phyloP scores from a whole-genome alignment of 768 basidiomycete species.

The Lyophyllum shimeji region DNA sequence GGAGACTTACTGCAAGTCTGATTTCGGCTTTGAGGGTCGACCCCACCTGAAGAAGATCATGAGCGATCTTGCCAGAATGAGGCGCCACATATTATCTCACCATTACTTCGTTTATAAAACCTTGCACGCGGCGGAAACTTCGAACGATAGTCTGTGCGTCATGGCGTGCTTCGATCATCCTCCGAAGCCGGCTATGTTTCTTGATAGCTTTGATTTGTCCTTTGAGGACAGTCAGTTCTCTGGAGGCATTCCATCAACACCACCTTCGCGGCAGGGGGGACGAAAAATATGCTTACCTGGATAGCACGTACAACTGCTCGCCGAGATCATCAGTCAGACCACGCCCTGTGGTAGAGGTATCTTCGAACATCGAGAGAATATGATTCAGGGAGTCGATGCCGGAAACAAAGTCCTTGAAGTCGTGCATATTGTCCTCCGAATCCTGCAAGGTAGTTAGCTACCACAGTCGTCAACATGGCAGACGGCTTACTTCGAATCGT shows the following conservation, averaged over 20 bases:
- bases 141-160: slow-evolving; percentile 10
- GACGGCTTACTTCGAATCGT: slow-evolving; percentile 11
- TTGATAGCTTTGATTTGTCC: slow-evolving; percentile 7
- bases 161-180: slow-evolving; percentile 12
- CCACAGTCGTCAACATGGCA: neutral
- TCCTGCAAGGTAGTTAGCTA: slow-evolving; percentile 1
- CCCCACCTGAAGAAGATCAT: slow-evolving; percentile 4
- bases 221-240: slow-evolving; percentile 6
- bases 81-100: neutral
- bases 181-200: slow-evolving; percentile 10
- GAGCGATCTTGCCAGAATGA: neutral
- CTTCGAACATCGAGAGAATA: slow-evolving; percentile 16
- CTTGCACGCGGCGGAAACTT: slow-evolving; percentile 12
- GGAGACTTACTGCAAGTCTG: slow-evolving; percentile 13
- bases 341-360: slow-evolving; percentile 13
- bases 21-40: slow-evolving; percentile 16
- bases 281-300: slow-evolving; percentile 4
- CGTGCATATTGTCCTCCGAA: slow-evolving; percentile 9
- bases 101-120: slow-evolving; percentile 12
- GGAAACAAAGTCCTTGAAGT: slow-evolving; percentile 10
- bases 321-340: slow-evolving; percentile 16
- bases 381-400: slow-evolving; percentile 12
- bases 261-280: neutral
- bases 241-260: neutral
- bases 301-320: slow-evolving; percentile 15